Evolutionary conservation across 2,329 filamentous ascomycete species (phyloP), one percentile per base, ranked within the genome.

Genomic region (Sporothrix mexicana): DNA sequence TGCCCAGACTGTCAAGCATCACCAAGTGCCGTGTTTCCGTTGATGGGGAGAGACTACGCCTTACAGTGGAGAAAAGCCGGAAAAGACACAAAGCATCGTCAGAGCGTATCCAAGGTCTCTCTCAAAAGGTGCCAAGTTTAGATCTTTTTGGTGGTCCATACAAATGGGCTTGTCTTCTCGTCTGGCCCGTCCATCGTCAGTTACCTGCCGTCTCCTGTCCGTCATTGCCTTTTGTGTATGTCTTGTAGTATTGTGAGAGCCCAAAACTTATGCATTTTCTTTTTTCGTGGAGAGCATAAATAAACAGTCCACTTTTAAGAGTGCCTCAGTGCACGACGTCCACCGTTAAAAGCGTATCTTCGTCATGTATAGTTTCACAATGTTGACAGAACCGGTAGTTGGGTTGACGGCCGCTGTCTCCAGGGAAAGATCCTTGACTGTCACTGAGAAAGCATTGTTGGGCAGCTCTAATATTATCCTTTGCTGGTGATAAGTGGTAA

Each of bases 331-430:
- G 30, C 30, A 36, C 30, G 23, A n/a, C 43, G 20, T 30, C 7
- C 12, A 67, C 43, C 15, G 30, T n/a, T 15, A 51, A 67, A 51
- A 6, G 9, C 17, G 9, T 15, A 2, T 12, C n/a, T 25, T 67
- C 64, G 45, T 67, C 45, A 67, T 51, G n/a, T 43, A 3, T 7
- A 12, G 64, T 67, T 67, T 67, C 64, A 67, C 64, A 67, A n/a
- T 36, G 47, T 49, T 30, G 64, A 30, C 45, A 51, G 43, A 13
- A 30, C 64, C 64, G 17, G 45, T 36, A 47, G 61, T 66, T 47
- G 61, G 0, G 10, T 17, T 23, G 23, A 8, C 30, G 17, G 30
- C n/a, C 15, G 55, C n/a, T 20, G 55, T 30, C 15, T 41, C 30
- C 20, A 36, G 2, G 30, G 3, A 36, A 36, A 36, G 30, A 9